Base-by-base conservation (phyloP, 305 asterid genomes). In the Fraxinus paxiana region DNA sequence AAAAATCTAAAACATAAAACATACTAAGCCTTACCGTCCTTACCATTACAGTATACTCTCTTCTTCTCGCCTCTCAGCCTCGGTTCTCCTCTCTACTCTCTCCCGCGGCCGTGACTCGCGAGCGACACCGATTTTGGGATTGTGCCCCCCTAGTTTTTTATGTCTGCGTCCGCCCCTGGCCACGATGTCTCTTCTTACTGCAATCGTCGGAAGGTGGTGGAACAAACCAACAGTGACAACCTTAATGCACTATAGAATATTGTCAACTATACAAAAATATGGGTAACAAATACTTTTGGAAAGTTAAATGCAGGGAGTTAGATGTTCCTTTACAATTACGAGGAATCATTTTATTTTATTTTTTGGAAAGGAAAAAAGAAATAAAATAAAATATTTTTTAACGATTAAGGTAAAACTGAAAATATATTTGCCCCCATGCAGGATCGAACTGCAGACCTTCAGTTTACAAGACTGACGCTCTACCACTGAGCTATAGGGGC, bases 401-500 rank as follows among this genome's bases (percentile, higher is more conserved):
- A n/a, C 20, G 0, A 15, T 51, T 5, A n/a, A 51, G 18, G 8
- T 5, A 4, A 51, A 51, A 15, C 7, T 51, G 5, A 46, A 46
- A 46, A 3, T 13, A 46, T 0, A 4, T n/a, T 17, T 92, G 97
- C 95, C 97, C 93, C 89, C 96, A 92, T 86, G 93, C 95, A 91
- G 94, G 94, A 91, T 94, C 95, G 95, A 94, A 92, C 98, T 90
- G 31, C 97, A 87, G 97, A 91, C 97, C 97, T 91, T 87, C 97
- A 91, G 96, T 95, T 92, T 91, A 93, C 98, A 93, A 93, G 98
- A 91, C 97, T 90, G 94, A 88, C 97, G 98, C 97, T 96, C 98
- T 95, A 95, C 98, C 98, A 93, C 98, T 91, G 97, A 95, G 97
- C 98, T 93, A 94, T 92, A 91, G 84, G 93, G 97, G 97, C 98